These are phyloP conservation scores for Xylariaceae sp. DNA, from an alignment of 2,329 filamentous ascomycete species.

Conservation along the genomic window DNA sequence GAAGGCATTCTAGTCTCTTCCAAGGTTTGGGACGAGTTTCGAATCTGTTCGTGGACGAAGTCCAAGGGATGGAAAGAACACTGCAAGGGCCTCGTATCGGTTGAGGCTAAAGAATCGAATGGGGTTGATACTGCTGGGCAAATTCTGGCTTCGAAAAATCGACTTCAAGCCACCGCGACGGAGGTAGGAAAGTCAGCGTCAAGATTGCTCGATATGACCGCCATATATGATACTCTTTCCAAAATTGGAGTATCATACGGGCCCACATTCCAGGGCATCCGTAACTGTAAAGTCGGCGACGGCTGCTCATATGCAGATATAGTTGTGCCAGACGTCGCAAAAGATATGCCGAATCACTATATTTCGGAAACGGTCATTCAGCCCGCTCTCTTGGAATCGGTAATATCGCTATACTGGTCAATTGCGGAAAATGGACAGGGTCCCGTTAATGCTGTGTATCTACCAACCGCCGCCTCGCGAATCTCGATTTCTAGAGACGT, in stretches of 20 bases:
- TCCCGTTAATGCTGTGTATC: constrained; percentile 37
- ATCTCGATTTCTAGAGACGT: constrained; percentile 37
- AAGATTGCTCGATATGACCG: constrained; percentile 30
- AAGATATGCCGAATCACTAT: constrained; percentile 39
- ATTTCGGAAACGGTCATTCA: constrained; percentile 36
- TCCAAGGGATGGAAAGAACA: constrained; percentile 55
- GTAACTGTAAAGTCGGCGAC: constrained; percentile 41
- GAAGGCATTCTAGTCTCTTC: constrained; percentile 41
- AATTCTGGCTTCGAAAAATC: constrained; percentile 28
- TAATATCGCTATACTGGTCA: constrained; percentile 42
- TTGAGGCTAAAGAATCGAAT: constrained; percentile 37
- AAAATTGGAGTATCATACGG: constrained; percentile 49
- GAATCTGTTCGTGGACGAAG: constrained; percentile 50
- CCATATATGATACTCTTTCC: constrained; percentile 45
- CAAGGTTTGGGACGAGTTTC: constrained; percentile 52
- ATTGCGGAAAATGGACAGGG: constrained; percentile 33
- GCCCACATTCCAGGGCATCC: constrained; percentile 48
- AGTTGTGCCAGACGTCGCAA: constrained; percentile 35
- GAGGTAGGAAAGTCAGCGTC: constrained; percentile 31
- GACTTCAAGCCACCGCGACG: constrained; percentile 32
- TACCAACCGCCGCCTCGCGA: constrained; percentile 40
- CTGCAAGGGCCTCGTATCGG: constrained; percentile 50
- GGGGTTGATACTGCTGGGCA: constrained; percentile 39
- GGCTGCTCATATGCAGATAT: constrained; percentile 36
- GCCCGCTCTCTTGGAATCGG: constrained; percentile 39